phyloP scores from a whole-genome alignment of 352 stramenopile species.

The Phytophthora uliginosa region DNA sequence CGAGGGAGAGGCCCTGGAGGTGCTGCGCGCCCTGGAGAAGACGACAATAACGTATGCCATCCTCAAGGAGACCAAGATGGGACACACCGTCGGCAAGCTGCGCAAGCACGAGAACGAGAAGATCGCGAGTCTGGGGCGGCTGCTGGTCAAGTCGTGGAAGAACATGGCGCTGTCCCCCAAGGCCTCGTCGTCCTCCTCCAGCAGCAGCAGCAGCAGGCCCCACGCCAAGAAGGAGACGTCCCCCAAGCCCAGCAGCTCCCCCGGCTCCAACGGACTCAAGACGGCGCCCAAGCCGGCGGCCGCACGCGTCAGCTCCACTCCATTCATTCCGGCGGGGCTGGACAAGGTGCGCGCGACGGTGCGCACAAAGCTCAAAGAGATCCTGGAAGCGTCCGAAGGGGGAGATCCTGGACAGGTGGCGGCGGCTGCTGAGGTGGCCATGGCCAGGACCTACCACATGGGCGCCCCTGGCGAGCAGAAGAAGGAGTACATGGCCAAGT shows the following conservation, averaged over 20 bases:
- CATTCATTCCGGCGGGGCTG: slow-evolving; percentile 76
- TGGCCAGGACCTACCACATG: slow-evolving; percentile 80
- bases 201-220: slow-evolving; percentile 36
- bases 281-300: slow-evolving; percentile 33
- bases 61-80: slow-evolving; percentile 89
- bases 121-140: slow-evolving; percentile 78
- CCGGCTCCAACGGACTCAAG: slow-evolving; percentile 41
- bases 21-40: slow-evolving; percentile 72
- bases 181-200: slow-evolving; percentile 12
- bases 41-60: slow-evolving; percentile 68
- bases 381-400: slow-evolving; percentile 60
- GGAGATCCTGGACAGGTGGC: slow-evolving; percentile 64
- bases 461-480: slow-evolving; percentile 81
- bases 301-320: slow-evolving; percentile 24
- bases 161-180: slow-evolving; percentile 80
- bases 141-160: slow-evolving; percentile 92
- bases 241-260: slow-evolving; percentile 10
- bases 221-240: slow-evolving; percentile 34
- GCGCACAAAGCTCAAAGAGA: slow-evolving; percentile 86
- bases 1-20: slow-evolving; percentile 65
- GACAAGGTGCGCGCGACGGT: slow-evolving; percentile 85
- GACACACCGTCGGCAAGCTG: slow-evolving; percentile 89
- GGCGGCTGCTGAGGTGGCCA: slow-evolving; percentile 76
- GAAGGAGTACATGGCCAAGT: slow-evolving; percentile 92
- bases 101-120: slow-evolving; percentile 90